Conservation (phyloP, 78 protist species). For the Planoprotostelium fungivorum region DNA sequence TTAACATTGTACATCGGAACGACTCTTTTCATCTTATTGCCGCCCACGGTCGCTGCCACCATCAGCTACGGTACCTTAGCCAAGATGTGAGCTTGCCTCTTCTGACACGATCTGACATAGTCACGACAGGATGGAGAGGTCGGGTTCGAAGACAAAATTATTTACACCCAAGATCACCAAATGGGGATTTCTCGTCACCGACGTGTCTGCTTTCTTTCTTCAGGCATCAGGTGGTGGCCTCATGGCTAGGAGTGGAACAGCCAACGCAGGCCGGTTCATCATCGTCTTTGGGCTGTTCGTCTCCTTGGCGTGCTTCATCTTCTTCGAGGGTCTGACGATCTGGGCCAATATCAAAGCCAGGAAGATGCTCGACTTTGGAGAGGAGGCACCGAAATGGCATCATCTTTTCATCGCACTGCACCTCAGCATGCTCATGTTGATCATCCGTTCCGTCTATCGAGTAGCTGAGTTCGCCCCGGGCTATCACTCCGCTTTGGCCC, state of each 20-base stretch:
- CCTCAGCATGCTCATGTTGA: conserved; percentile 9
- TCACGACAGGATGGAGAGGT: conserved; percentile 11
- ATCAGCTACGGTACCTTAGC: too few relatives aligned
- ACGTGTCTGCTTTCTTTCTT: conserved; percentile 13
- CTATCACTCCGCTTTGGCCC: conserved; percentile 8
- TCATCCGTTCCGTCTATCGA: conserved; percentile 22
- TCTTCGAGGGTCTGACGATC: conserved; percentile 13
- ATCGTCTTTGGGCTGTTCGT: conserved; percentile 9
- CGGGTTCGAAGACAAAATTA: conserved; percentile 8
- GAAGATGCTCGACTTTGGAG: conserved; percentile 9
- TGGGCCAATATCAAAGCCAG: background rate
- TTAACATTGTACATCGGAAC: conserved; percentile 18
- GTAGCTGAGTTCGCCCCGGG: conserved; percentile 38
- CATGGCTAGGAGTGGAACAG: background rate
- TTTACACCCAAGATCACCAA: conserved; percentile 24
- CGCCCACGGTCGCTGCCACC: conserved; percentile 20
- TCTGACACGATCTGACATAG: too few relatives aligned
- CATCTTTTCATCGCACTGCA: conserved; percentile 9
- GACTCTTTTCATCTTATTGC: conserved; percentile 21
- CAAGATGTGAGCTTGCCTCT: too few relatives aligned
- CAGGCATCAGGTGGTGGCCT: background rate
- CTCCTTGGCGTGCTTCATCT: conserved; percentile 9
- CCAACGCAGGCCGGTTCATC: too few relatives aligned
- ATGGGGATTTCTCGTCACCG: conserved; percentile 16
- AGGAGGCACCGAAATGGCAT: conserved; percentile 20